Evolutionary conservation across 2,329 filamentous ascomycete genomes (phyloP).

Genomic region (Exophiala bonariae): DNA sequence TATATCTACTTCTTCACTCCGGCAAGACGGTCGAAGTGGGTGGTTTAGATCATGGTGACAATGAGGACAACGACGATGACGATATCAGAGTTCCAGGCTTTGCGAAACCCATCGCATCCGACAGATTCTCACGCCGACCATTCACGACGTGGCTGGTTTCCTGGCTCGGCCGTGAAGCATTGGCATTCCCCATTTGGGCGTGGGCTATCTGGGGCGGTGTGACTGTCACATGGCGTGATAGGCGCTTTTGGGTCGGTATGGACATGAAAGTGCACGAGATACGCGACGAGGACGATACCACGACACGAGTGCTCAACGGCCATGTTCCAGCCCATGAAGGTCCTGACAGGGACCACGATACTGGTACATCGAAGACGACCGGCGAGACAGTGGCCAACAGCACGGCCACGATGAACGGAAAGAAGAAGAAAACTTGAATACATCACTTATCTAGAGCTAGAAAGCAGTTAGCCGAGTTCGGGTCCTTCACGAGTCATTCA

Average conservation of each 20-base stretch:
- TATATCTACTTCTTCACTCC: conserved; percentile 74
- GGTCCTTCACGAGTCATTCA: too few species aligned
- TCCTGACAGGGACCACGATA: too few species aligned
- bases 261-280: conserved; percentile 78
- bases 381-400: too few species aligned
- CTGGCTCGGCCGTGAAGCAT: conserved; percentile 79
- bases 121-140: conserved; percentile 37
- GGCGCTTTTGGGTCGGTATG: conserved; percentile 74
- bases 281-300: not conserved
- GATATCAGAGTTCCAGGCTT: conserved; percentile 70
- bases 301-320: not conserved
- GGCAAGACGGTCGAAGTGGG: conserved; percentile 63
- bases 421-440: too few species aligned
- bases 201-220: conserved; percentile 88
- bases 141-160: conserved; percentile 74
- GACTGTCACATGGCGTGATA: conserved; percentile 84
- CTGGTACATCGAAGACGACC: too few species aligned
- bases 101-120: conserved; percentile 46
- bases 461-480: too few species aligned
- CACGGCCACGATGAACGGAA: too few species aligned
- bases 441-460: too few species aligned
- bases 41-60: not conserved
- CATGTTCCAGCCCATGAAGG: not conserved
- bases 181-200: conserved; percentile 86
- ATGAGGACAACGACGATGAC: conserved; percentile 47